A percentile compares a stretch with the other conserved stretches of the same genome.
phyloP scores from a whole-genome alignment of 495 filamentous ascomycete species.

The Trichoderma orchidacearum region DNA sequence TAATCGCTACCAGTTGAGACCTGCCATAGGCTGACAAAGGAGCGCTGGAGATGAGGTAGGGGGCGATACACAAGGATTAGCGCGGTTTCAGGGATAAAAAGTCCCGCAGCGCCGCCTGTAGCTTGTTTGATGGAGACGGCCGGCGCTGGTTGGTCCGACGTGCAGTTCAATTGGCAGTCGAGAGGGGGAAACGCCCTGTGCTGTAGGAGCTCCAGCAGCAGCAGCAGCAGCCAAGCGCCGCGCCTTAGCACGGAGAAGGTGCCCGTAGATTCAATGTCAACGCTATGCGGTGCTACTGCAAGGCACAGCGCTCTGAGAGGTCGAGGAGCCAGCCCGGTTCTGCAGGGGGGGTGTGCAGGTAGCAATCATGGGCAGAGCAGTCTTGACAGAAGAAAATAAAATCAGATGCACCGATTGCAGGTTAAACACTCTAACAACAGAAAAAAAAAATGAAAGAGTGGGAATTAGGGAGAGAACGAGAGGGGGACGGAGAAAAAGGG shows the following conservation, averaged over 20 bases:
- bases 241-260: too few species aligned
- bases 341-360: neutral
- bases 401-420: too few species aligned
- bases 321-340: neutral
- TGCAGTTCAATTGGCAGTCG: too few species aligned
- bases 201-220: neutral
- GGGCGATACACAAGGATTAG: neutral
- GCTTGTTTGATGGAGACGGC: conserved; percentile 4
- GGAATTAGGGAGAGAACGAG: too few species aligned
- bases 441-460: too few species aligned
- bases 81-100: conserved; percentile 1
- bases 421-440: too few species aligned
- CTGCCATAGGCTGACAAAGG: neutral
- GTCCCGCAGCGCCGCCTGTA: neutral
- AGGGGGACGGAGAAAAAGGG: too few species aligned
- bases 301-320: neutral
- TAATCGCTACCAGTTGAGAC: neutral
- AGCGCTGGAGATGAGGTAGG: neutral
- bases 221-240: neutral
- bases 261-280: too few species aligned
- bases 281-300: neutral
- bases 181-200: too few species aligned
- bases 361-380: too few species aligned
- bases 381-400: too few species aligned
- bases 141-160: conserved; percentile 2